These are phyloP conservation scores for Fusarium sp. DNA, from an alignment of 2,329 filamentous ascomycete species.

Conservation along the genomic window DNA sequence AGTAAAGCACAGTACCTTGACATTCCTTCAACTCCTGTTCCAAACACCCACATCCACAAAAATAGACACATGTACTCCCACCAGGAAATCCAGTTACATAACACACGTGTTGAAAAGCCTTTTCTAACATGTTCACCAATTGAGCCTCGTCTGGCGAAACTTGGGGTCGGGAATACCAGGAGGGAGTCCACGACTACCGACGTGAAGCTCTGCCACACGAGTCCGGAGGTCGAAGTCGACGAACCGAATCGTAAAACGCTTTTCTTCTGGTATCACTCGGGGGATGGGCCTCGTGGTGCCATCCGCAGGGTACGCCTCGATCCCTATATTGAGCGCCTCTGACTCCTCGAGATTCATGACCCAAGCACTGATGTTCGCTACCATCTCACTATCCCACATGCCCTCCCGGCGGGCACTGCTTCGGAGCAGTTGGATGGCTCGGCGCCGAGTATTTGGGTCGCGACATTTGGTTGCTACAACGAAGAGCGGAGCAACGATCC, in stretches of 20 bases:
- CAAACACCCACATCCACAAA: not conserved
- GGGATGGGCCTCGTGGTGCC: conserved; percentile 30
- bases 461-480: conserved; percentile 76
- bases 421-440: conserved; percentile 71
- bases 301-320: conserved; percentile 22
- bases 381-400: conserved; percentile 76
- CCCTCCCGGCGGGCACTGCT: conserved; percentile 73
- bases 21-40: conserved; percentile 8
- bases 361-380: conserved; percentile 68
- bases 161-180: conserved; percentile 62
- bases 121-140: conserved; percentile 58
- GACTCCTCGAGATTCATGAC: conserved; percentile 68
- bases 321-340: conserved; percentile 51
- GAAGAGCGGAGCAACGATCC: conserved; percentile 74
- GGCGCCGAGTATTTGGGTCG: conserved; percentile 67
- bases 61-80: not conserved
- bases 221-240: conserved; percentile 70
- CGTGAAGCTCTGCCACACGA: conserved; percentile 63
- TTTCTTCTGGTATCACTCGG: conserved; percentile 63
- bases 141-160: conserved; percentile 60
- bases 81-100: not conserved
- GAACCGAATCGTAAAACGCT: conserved; percentile 67
- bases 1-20: not conserved
- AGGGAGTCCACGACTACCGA: conserved; percentile 67
- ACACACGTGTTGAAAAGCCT: not conserved